These are phyloP conservation scores for Brasenia schreberi DNA, from an alignment of 164 flowering plant genomes.

Conservation along the genomic window DNA sequence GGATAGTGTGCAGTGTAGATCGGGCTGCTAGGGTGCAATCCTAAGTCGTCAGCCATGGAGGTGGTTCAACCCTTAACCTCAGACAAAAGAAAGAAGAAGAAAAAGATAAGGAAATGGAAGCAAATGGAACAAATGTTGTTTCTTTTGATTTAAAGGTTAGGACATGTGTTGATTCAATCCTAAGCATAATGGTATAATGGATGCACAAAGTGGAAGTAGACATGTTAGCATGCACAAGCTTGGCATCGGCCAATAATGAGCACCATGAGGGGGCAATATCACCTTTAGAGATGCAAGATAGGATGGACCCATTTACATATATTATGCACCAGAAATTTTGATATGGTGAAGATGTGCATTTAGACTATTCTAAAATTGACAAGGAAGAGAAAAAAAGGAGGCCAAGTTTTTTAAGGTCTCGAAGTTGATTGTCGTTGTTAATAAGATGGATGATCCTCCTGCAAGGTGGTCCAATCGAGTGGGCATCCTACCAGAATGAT, in stretches of 20 bases:
- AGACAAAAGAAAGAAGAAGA: too few relatives aligned
- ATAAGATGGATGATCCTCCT: constrained; percentile 98
- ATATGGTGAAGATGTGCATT: constrained; percentile 73
- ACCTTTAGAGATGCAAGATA: constrained; percentile 61
- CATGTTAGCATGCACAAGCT: constrained; percentile 3
- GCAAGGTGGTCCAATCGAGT: constrained; percentile 89
- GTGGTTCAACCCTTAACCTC: too few relatives aligned
- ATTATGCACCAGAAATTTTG: constrained; percentile 89
- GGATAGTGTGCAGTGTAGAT: too few relatives aligned
- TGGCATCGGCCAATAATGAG: constrained; percentile 5
- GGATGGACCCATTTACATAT: constrained; percentile 70
- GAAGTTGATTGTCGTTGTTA: constrained; percentile 84
- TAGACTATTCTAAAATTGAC: constrained; percentile 82
- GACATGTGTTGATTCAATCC: too few relatives aligned
- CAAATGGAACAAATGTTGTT: not conserved
- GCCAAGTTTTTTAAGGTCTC: constrained; percentile 23
- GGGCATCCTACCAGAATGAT: constrained; percentile 23
- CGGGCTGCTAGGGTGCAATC: too few relatives aligned
- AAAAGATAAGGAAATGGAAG: too few relatives aligned
- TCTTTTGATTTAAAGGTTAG: constrained; percentile 34
- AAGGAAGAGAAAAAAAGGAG: constrained; percentile 27
- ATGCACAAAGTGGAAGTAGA: constrained; percentile 13
- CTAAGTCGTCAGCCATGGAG: too few relatives aligned
- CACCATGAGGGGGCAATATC: constrained; percentile 23
- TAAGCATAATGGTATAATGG: too few relatives aligned